These are phyloP conservation scores for Diplotaxis tenuifolia DNA, from an alignment of 345 rosid genomes.

Conservation along the genomic window DNA sequence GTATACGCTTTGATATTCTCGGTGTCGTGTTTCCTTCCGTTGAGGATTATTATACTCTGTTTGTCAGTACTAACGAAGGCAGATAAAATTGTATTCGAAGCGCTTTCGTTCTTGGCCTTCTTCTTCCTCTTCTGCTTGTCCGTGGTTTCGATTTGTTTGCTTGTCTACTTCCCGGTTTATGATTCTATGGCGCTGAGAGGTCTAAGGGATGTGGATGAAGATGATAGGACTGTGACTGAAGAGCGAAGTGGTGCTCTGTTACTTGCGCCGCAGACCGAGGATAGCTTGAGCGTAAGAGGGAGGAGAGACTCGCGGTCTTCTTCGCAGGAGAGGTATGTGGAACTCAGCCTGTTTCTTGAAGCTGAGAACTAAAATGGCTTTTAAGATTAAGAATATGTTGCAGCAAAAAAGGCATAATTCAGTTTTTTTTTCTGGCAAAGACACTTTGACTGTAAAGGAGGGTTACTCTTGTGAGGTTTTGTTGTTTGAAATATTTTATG, in stretches of 20 bases:
- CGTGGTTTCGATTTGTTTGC: constrained; percentile 73
- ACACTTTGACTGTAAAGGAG: constrained; percentile 36
- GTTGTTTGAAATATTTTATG: constrained; percentile 39
- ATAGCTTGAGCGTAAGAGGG: constrained; percentile 25
- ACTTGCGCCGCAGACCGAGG: constrained; percentile 29
- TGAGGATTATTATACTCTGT: constrained; percentile 82
- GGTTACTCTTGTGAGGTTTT: constrained; percentile 31
- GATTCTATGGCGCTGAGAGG: constrained; percentile 88
- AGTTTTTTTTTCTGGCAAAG: constrained; percentile 38
- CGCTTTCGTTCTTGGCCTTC: constrained; percentile 79
- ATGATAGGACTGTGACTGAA: constrained; percentile 45
- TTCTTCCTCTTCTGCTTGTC: constrained; percentile 68
- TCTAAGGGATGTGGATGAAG: constrained; percentile 51
- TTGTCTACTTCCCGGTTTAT: constrained; percentile 83
- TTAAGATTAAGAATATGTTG: constrained; percentile 5
- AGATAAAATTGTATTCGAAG: constrained; percentile 68
- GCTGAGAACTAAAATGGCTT: constrained; percentile 32
- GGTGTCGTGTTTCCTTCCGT: constrained; percentile 76
- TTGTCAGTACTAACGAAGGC: constrained; percentile 71
- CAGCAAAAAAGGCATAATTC: constrained; percentile 19
- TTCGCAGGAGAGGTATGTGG: constrained; percentile 43
- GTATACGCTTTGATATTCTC: constrained; percentile 79
- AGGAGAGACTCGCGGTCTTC: constrained; percentile 33
- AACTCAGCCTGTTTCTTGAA: constrained; percentile 39
- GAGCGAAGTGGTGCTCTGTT: constrained; percentile 33